Conservation (phyloP, 345 rosid genomes). For the Luvunga scandens region DNA sequence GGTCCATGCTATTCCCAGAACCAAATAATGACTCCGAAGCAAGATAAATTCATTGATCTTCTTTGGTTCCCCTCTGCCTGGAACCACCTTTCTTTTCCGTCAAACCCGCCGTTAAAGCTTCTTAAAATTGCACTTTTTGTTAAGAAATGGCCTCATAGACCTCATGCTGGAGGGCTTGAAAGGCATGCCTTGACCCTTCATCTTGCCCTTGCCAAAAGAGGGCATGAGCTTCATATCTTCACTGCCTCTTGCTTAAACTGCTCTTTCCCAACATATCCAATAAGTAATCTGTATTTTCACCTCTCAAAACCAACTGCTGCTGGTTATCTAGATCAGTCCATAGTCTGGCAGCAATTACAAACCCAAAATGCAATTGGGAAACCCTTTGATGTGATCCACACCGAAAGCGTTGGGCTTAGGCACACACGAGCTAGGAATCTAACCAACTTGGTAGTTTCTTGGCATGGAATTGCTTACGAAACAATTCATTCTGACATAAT, state of each 20-base stretch:
- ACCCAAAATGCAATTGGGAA: slow-evolving; percentile 59
- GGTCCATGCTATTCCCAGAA: slow-evolving; percentile 34
- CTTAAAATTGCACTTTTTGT: slow-evolving; percentile 82
- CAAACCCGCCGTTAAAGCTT: slow-evolving; percentile 31
- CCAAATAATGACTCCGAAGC: slow-evolving; percentile 23
- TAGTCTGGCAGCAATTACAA: slow-evolving; percentile 66
- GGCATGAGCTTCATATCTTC: slow-evolving; percentile 90
- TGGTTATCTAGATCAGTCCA: slow-evolving; percentile 76
- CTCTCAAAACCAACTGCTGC: slow-evolving; percentile 69
- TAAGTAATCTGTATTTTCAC: slow-evolving; percentile 58
- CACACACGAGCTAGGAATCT: slow-evolving; percentile 73
- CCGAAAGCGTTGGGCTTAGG: slow-evolving; percentile 83
- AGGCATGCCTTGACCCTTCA: slow-evolving; percentile 84
- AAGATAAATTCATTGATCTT: slow-evolving; percentile 50
- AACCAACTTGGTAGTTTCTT: slow-evolving; percentile 61
- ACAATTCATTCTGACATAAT: slow-evolving; percentile 87
- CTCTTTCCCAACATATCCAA: slow-evolving; percentile 48
- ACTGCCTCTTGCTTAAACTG: slow-evolving; percentile 51
- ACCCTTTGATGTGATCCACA: slow-evolving; percentile 84
- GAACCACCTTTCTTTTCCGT: slow-evolving; percentile 62
- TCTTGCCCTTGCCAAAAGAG: slow-evolving; percentile 75
- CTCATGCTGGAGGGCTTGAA: slow-evolving; percentile 89
- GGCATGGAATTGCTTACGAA: slow-evolving; percentile 97
- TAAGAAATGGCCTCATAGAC: slow-evolving; percentile 84
- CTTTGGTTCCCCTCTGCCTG: slow-evolving; percentile 63